Percentiles rank a stretch among this genome's conserved stretches.
phyloP scores from a whole-genome alignment of 495 filamentous ascomycete species.

The Penicillium arizonense region DNA sequence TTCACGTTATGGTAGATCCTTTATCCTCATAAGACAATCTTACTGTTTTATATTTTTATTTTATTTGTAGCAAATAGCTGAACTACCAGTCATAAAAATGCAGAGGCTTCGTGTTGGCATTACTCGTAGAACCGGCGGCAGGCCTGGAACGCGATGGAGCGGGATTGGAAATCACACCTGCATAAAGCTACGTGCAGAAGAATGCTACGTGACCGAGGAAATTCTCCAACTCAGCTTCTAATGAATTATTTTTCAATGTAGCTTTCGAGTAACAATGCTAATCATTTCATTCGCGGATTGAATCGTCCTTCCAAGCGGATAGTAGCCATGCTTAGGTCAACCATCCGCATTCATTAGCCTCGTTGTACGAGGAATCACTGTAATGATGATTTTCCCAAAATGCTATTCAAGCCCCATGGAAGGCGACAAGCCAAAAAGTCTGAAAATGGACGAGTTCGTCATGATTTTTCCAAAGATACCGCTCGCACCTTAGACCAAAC shows the following conservation, averaged over 20 bases:
- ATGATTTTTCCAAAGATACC: background rate
- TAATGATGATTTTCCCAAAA: background rate
- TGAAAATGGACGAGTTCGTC: background rate
- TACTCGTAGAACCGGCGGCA: too few relatives aligned
- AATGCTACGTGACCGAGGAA: background rate
- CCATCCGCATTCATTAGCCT: background rate
- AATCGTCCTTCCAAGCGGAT: background rate
- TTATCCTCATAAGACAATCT: background rate
- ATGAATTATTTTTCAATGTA: too few relatives aligned
- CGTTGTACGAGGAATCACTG: background rate
- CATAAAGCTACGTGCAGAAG: background rate
- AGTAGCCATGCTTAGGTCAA: too few relatives aligned
- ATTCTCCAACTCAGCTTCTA: too few relatives aligned
- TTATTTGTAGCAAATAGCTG: background rate
- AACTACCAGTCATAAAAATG: too few relatives aligned
- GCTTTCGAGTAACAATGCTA: background rate
- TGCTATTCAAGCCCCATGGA: background rate
- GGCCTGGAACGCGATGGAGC: too few relatives aligned
- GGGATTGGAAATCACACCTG: too few relatives aligned
- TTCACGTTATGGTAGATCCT: background rate
- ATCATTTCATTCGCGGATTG: background rate
- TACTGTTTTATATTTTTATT: background rate
- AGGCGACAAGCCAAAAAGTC: background rate
- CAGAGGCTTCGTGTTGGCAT: too few relatives aligned
- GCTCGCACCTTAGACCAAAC: background rate